Percentiles rank a stretch among this genome's conserved stretches.
phyloP scores from a whole-genome alignment of 176 grass and related monocot genomes.

The Oryza punctata region DNA sequence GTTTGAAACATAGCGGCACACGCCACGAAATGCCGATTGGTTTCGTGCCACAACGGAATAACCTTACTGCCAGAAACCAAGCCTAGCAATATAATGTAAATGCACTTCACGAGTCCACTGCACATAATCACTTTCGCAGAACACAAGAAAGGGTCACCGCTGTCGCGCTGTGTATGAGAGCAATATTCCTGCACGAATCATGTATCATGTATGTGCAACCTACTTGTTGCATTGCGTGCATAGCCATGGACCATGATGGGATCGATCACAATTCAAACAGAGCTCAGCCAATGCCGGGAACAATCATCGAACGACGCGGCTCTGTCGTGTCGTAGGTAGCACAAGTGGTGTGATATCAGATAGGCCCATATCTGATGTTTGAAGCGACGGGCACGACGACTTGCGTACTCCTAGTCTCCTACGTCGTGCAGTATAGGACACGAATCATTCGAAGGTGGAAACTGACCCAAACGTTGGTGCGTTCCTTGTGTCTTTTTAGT shows the following conservation, averaged over 20 bases:
- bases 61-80: background rate
- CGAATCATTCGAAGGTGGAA: background rate
- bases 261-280: background rate
- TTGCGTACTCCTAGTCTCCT: background rate
- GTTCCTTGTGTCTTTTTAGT: background rate
- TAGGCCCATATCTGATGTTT: background rate
- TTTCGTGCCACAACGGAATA: background rate
- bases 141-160: background rate
- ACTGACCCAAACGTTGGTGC: background rate
- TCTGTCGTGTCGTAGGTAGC: background rate
- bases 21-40: background rate
- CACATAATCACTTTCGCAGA: background rate
- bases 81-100: background rate
- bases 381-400: constrained; percentile 28
- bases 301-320: constrained; percentile 4
- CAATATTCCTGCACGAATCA: background rate
- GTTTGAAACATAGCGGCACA: background rate
- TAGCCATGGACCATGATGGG: background rate
- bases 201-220: background rate
- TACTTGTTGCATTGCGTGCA: background rate
- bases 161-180: background rate
- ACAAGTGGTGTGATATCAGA: background rate
- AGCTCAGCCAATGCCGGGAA: background rate
- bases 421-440: background rate
- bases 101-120: background rate